Evolutionary conservation across 2,329 filamentous ascomycete species (phyloP).

Genomic region (Grosmannia clavigera): DNA sequence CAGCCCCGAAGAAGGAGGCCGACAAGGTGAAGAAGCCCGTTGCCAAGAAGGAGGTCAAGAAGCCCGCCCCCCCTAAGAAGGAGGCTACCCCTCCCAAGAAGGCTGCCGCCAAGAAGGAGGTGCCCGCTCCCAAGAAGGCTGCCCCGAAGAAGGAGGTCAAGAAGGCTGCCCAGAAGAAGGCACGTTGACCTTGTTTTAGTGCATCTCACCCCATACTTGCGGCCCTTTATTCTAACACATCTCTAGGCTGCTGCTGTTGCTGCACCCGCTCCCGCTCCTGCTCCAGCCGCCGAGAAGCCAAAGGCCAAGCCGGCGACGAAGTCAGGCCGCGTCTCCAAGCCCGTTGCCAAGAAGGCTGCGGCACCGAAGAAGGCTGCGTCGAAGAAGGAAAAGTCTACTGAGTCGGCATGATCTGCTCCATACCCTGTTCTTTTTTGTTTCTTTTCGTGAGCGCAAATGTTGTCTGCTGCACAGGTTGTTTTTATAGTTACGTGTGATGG

Average conservation of each 20-base stretch:
- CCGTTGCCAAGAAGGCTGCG: constrained; percentile 36
- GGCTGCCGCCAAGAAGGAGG: constrained; percentile 17
- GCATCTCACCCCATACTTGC: neutral
- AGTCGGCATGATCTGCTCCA: constrained; percentile 5
- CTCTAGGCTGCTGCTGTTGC: constrained; percentile 20
- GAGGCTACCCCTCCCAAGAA: constrained; percentile 15
- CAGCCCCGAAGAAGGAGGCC: constrained; percentile 22
- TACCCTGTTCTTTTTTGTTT: constrained; percentile 8
- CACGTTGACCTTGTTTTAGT: neutral
- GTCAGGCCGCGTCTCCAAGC: constrained; percentile 73
- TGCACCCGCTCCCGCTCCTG: neutral
- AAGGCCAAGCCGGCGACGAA: constrained; percentile 70
- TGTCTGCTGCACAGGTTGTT: constrained; percentile 6
- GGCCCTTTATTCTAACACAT: constrained; percentile 19
- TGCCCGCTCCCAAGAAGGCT: constrained; percentile 9
- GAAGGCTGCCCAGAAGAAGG: constrained; percentile 29
- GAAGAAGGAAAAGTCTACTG: constrained; percentile 8
- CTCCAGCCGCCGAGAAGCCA: constrained; percentile 48
- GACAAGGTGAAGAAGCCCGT: constrained; percentile 19
- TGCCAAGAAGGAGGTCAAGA: constrained; percentile 21
- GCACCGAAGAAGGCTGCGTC: constrained; percentile 30
- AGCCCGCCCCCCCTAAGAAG: constrained; percentile 22
- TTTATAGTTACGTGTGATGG: constrained; percentile 12
- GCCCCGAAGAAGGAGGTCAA: constrained; percentile 15
- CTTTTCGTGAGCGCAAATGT: neutral